Evolutionary conservation across 805 yeast genomes (phyloP), one percentile per base, ranked within the genome.

Genomic region (Sungouiozyma ichnusensis): DNA sequence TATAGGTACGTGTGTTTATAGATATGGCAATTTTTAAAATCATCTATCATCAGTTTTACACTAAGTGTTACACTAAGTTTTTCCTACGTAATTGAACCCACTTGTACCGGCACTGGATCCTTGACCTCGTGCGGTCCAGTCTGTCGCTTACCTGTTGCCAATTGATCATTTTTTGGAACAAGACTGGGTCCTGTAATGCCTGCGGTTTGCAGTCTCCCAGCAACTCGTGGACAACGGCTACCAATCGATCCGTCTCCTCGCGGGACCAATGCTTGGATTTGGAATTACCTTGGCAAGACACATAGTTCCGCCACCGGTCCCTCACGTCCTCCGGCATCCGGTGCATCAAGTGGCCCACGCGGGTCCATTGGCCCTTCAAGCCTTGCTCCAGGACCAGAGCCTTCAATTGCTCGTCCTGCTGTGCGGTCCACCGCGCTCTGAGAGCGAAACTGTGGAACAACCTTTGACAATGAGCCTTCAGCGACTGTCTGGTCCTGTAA

Each of bases 301-400:
- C 81, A 57, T 86, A 86, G 58, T 87, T 87, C 59, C 96, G 70
- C 94, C 94, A 87, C 46, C 96, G 68, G 59, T 87, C 97, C 48
- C 96, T 71, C 61, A 95, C 86, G 61, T 87, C 97, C 54, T 87
- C 96, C 0, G 97, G 96, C 95, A 87, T 86, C 52, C 96, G 68
- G 9, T 81, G 82, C 77, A 87, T 67, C 11, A 66, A 63, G 36
- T 71, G 69, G 4, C 95, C 95, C 46, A 87, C 83, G 18, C 68
- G 64, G 53, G 82, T 83, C 97, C 96, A 87, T 54, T 81, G 82
- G n/a, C 88, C 84, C 40, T 77, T 82, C n/a, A 44, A 16, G 9
- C 37, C 40, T 48, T 74, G 71, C n/a, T 76, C 74, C 13, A 69
- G 60, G 2, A 82, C 81, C 39, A 82, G 64, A 41, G 69, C 69